Base-by-base conservation (phyloP, 2,329 filamentous ascomycete genomes). In the Cladophialophora chaetospira region DNA sequence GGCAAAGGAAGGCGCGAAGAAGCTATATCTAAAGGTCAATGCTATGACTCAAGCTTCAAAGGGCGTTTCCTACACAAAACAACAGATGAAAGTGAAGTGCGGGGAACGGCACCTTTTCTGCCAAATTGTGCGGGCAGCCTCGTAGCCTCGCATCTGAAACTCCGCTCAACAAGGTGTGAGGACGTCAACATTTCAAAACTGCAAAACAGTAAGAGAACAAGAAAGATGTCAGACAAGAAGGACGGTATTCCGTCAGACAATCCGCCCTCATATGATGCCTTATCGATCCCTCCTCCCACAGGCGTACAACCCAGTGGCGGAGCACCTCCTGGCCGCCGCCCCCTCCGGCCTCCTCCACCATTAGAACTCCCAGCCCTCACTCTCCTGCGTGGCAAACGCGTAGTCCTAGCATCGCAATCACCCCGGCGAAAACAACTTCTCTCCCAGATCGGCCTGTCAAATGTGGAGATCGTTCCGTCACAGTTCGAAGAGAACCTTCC, bases 321-420 rank as follows among this genome's bases (percentile, higher is more conserved):
- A 13, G 45, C 50, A 10, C 53, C 55, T n/a, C 52, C 35, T 15
- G 48, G 48, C 8, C 48, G 48, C 17, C 55, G 61, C 33, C 59
- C 56, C 10, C 53, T 66, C 15, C 59, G 57, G 25, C 59, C 61
- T 3, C 64, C 64, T 15, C 75, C 73, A 43, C 88, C 89, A 1
- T 83, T 97, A 60, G 82, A 90, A 60, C 81, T 97, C 15, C 92
- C 93, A 13, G 86, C 91, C 54, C 78, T 99, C 57, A 83, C 83
- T 66, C 79, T 87, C 67, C 83, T 99, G 63, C 86, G 88, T 68
- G 82, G 82, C 53, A 90, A 89, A 72, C 82, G 93, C 63, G 85
- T 96, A 4, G 89, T 99, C 65, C 86, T 99, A 25, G 94, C 94
- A 50, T 97, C 92, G 2, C 85, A 88, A 17, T 97, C 92, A 1